Conservation (phyloP, 495 filamentous ascomycete genomes). For the Margaritispora aquatica region DNA sequence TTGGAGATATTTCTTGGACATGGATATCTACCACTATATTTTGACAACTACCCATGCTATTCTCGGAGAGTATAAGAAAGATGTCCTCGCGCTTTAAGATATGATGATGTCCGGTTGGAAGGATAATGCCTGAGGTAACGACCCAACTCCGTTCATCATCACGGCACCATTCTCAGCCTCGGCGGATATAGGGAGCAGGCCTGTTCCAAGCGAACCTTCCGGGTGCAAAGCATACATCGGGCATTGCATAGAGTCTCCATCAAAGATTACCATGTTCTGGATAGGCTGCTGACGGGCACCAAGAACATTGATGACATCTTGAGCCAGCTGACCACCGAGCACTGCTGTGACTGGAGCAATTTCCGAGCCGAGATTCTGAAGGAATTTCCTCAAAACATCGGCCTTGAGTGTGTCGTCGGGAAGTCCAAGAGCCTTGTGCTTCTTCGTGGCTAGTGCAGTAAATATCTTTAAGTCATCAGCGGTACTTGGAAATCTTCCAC, state of each 20-base stretch:
- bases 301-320: constrained; percentile 96
- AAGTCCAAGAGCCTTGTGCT: constrained; percentile 68
- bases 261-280: constrained; percentile 90
- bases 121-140: background rate
- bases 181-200: constrained; percentile 25
- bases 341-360: constrained; percentile 85
- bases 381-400: constrained; percentile 75
- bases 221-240: constrained; percentile 81
- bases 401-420: constrained; percentile 67
- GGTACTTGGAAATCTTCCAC: constrained; percentile 46
- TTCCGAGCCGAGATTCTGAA: constrained; percentile 76
- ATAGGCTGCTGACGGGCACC: constrained; percentile 86
- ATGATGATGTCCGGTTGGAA: constrained; percentile 14
- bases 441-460: constrained; percentile 68
- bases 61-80: background rate
- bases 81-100: background rate
- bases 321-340: constrained; percentile 81
- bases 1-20: background rate
- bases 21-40: background rate
- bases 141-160: constrained; percentile 7
- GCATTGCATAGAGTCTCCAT: constrained; percentile 71
- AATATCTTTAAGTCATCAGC: constrained; percentile 60
- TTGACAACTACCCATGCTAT: background rate
- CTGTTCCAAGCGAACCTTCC: constrained; percentile 39
- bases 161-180: constrained; percentile 8